These are phyloP conservation scores for Escovopsis sp. DNA, from an alignment of 2,329 filamentous ascomycete species.

Conservation along the genomic window DNA sequence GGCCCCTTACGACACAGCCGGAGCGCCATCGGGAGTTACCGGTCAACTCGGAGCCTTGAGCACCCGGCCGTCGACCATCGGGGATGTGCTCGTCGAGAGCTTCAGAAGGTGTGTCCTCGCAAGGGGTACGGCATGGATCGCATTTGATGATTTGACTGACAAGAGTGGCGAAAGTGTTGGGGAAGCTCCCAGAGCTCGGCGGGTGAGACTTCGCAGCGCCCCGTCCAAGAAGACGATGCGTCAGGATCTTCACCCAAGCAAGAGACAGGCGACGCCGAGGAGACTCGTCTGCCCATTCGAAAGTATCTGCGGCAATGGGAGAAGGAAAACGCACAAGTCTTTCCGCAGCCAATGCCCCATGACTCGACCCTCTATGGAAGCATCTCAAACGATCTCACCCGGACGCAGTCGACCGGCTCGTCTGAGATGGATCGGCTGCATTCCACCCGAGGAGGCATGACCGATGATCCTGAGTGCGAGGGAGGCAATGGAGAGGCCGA, in stretches of 20 bases:
- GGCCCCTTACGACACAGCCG: constrained; percentile 13
- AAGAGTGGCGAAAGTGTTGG: constrained; percentile 5
- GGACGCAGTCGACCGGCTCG: constrained; percentile 20
- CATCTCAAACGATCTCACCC: constrained; percentile 18
- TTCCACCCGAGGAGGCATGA: constrained; percentile 10
- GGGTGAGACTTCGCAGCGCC: no score
- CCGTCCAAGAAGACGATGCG: background rate
- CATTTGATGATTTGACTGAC: constrained; percentile 1
- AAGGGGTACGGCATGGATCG: no score
- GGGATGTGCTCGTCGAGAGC: background rate
- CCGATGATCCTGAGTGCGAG: constrained; percentile 12
- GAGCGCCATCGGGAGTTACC: no score
- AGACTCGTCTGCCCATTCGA: constrained; percentile 19
- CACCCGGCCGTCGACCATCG: background rate
- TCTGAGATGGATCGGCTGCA: constrained; percentile 17
- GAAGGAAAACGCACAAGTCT: constrained; percentile 17
- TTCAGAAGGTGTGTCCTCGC: constrained; percentile 4
- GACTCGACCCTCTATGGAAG: constrained; percentile 13
- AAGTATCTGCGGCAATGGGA: constrained; percentile 28
- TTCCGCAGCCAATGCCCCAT: constrained; percentile 9
- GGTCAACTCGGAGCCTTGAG: no score
- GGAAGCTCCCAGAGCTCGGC: constrained; percentile 5
- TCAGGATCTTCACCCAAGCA: no score
- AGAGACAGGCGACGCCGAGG: background rate
- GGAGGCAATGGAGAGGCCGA: constrained; percentile 14